A percentile compares a stretch with the other conserved stretches of the same genome.
Conservation (phyloP, 495 filamentous ascomycete genomes). For the Parmelia sp. region DNA sequence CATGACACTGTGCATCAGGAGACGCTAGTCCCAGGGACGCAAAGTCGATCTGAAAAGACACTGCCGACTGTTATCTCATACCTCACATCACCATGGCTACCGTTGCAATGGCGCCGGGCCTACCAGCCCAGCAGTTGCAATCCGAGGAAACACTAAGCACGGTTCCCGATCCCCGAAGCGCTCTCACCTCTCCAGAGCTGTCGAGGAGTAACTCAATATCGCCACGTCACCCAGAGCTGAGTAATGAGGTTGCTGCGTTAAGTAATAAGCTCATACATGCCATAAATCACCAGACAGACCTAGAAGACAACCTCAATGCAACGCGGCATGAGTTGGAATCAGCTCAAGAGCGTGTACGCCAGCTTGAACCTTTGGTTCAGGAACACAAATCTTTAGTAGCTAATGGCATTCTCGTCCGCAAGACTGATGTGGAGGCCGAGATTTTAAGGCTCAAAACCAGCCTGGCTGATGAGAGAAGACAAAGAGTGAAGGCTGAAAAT, state of each 20-base stretch:
- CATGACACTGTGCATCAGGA: background rate
- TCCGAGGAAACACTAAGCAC: constrained; percentile 45
- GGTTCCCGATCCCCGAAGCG: constrained; percentile 45
- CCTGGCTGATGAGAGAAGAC: constrained; percentile 55
- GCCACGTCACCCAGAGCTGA: constrained; percentile 68
- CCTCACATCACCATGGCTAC: constrained; percentile 26
- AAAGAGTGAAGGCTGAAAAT: constrained; percentile 56
- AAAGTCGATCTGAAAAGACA: background rate
- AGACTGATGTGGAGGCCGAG: constrained; percentile 61
- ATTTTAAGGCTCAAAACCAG: constrained; percentile 63
- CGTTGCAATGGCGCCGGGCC: constrained; percentile 22
- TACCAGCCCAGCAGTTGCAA: constrained; percentile 31
- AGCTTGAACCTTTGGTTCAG: constrained; percentile 61
- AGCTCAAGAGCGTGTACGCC: constrained; percentile 58
- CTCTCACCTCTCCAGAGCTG: constrained; percentile 31
- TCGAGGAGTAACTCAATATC: constrained; percentile 35
- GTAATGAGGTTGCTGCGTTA: constrained; percentile 79
- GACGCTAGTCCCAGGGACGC: background rate
- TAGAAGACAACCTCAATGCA: constrained; percentile 80
- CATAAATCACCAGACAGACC: constrained; percentile 90
- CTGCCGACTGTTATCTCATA: background rate
- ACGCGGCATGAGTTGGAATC: constrained; percentile 77
- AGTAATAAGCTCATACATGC: constrained; percentile 95
- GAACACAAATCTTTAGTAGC: constrained; percentile 67
- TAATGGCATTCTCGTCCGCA: constrained; percentile 62